Evolutionary conservation across 805 yeast genomes (phyloP).

Genomic region (Ogataea allantospora): DNA sequence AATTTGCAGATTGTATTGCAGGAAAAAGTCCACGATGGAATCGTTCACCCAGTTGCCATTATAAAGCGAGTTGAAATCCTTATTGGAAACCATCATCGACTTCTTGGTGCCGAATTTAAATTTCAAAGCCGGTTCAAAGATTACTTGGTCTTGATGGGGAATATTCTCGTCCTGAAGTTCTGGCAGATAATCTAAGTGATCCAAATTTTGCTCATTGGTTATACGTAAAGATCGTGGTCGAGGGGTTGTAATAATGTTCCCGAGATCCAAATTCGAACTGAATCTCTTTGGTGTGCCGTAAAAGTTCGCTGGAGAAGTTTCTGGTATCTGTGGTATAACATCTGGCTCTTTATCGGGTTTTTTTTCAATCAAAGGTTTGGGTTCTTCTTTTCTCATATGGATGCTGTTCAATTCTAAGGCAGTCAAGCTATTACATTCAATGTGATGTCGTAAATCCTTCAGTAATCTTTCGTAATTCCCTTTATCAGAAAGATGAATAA

Average conservation of each 20-base stretch:
- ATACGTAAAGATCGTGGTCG: conserved; percentile 6
- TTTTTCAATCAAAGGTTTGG: neutral
- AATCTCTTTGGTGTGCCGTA: conserved; percentile 10
- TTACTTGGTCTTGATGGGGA: conserved; percentile 30
- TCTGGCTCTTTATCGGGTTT: neutral
- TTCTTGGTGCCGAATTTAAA: conserved; percentile 55
- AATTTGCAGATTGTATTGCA: conserved; percentile 46
- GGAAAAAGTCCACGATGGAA: conserved; percentile 79
- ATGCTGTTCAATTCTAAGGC: conserved; percentile 15
- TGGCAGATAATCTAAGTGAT: conserved; percentile 38
- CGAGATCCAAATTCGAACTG: conserved; percentile 9
- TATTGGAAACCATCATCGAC: conserved; percentile 54
- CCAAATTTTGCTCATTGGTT: conserved; percentile 15
- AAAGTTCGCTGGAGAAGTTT: conserved; percentile 11
- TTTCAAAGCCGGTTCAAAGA: conserved; percentile 38
- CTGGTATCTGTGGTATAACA: conserved; percentile 1
- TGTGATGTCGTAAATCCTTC: neutral
- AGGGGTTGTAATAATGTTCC: conserved; percentile 13
- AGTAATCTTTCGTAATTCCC: conserved; percentile 6
- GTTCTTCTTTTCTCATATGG: conserved; percentile 7
- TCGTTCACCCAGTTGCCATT: conserved; percentile 90
- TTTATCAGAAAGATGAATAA: conserved; percentile 9
- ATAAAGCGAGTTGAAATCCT: conserved; percentile 77
- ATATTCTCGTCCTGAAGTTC: conserved; percentile 31
- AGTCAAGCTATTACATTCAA: conserved; percentile 9